phyloP scores from a whole-genome alignment of 2,329 filamentous ascomycete genomes.

The Nannizziopsis arthrosporioides region DNA sequence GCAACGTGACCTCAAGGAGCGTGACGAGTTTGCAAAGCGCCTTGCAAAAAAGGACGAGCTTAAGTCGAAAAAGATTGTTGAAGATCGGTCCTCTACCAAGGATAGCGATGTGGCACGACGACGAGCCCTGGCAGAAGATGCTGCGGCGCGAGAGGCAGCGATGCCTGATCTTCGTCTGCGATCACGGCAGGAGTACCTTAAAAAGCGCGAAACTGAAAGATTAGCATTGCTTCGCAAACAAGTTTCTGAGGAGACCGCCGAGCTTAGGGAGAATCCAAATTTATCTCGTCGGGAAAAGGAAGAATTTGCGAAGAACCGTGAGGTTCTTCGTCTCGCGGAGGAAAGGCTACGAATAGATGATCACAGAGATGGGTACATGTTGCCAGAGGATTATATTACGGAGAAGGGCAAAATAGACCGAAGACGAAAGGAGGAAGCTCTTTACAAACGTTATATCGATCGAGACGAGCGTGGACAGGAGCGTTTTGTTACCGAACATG shows the following conservation, averaged over 20 bases:
- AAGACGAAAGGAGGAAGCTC: slow-evolving; percentile 75
- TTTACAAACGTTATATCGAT: slow-evolving; percentile 86
- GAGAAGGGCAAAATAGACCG: slow-evolving; percentile 81
- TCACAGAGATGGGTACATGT: slow-evolving; percentile 77
- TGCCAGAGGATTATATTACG: slow-evolving; percentile 91
- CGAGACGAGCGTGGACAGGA: slow-evolving; percentile 78
- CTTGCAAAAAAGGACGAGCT: slow-evolving; percentile 60
- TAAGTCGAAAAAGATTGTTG: slow-evolving; percentile 56
- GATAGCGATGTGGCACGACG: slow-evolving; percentile 50
- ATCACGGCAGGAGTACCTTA: slow-evolving; percentile 83
- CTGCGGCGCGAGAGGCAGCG: slow-evolving; percentile 55
- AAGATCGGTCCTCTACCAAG: slow-evolving; percentile 46
- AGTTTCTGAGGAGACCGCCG: slow-evolving; percentile 75
- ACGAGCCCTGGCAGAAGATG: slow-evolving; percentile 54
- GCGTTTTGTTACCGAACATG: slow-evolving; percentile 81
- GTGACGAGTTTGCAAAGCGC: slow-evolving; percentile 68
- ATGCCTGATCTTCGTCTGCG: slow-evolving; percentile 69
- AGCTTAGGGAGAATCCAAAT: slow-evolving; percentile 62
- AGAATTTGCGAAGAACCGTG: slow-evolving; percentile 79
- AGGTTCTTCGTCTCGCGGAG: slow-evolving; percentile 69
- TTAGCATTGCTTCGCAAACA: slow-evolving; percentile 79
- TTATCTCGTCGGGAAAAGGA: slow-evolving; percentile 69
- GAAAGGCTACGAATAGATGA: slow-evolving; percentile 82
- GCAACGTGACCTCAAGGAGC: slow-evolving; percentile 58
- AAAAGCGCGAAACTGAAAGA: slow-evolving; percentile 79